Evolutionary conservation across 169 alveolate species (phyloP).

Genomic region (Eimeria sp.): DNA sequence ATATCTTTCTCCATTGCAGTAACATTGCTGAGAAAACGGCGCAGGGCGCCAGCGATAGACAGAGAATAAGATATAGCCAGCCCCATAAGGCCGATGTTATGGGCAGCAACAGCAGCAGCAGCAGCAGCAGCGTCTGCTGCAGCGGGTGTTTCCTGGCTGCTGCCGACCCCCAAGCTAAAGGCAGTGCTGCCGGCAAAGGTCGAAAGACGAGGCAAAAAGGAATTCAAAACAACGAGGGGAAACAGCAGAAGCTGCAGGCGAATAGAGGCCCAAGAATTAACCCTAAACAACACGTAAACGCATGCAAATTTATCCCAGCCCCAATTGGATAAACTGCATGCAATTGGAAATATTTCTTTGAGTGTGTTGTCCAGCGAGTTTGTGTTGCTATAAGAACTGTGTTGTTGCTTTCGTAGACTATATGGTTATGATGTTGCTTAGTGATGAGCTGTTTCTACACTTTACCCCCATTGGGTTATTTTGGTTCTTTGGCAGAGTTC

Average conservation of each 20-base stretch:
- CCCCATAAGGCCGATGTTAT: constrained; percentile 76
- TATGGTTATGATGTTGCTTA: neutral
- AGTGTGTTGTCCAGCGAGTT: too few relatives aligned
- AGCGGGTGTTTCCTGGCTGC: neutral
- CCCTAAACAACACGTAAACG: constrained; percentile 62
- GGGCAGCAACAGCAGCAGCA: neutral
- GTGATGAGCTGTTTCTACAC: neutral
- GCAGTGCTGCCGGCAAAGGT: neutral
- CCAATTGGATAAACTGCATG: too few relatives aligned
- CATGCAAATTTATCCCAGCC: neutral
- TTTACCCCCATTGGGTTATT: constrained; percentile 74
- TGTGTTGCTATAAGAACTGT: neutral
- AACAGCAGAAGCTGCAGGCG: constrained; percentile 86
- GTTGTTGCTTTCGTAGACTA: neutral
- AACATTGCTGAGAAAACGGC: constrained; percentile 79
- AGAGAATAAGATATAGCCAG: constrained; percentile 86
- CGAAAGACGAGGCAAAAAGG: constrained; percentile 47
- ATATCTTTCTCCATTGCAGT: constrained; percentile 85
- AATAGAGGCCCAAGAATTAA: constrained; percentile 85
- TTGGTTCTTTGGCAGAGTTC: constrained; percentile 72
- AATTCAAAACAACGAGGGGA: constrained; percentile 82
- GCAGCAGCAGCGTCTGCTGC: neutral
- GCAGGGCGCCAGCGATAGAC: constrained; percentile 85
- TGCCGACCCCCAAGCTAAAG: neutral
- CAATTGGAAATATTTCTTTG: too few relatives aligned